Percentiles rank a stretch among this genome's conserved stretches.
phyloP scores from a whole-genome alignment of 2,329 filamentous ascomycete species.

The Paraconiothyrium sp. region DNA sequence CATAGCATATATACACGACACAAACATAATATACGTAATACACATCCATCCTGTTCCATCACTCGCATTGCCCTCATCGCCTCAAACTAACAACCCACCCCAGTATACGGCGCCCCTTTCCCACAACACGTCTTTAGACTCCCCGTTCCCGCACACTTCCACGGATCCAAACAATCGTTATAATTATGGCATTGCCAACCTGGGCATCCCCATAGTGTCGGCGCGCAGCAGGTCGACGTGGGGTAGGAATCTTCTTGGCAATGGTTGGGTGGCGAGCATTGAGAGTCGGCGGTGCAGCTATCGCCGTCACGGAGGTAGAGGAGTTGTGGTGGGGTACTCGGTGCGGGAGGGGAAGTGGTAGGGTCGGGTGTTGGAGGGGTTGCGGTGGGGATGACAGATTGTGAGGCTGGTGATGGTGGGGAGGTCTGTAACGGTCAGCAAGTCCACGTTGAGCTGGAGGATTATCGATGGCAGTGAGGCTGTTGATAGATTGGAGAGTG shows the following conservation, averaged over 20 bases:
- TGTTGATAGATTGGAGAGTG: no score
- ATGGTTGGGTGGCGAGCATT: not conserved
- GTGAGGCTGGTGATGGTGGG: not conserved
- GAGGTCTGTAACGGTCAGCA: not conserved
- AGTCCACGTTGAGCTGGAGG: no score
- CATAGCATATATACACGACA: conserved; percentile 1
- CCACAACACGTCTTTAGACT: not conserved
- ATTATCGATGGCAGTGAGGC: no score
- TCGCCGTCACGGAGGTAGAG: not conserved
- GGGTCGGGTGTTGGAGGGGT: not conserved
- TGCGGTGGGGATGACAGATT: not conserved
- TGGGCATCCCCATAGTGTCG: not conserved
- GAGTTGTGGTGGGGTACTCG: not conserved
- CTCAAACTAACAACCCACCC: not conserved
- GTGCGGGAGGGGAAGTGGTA: not conserved
- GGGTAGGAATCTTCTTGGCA: not conserved
- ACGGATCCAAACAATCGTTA: not conserved
- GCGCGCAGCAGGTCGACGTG: not conserved
- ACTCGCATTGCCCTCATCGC: not conserved
- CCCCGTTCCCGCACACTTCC: not conserved
- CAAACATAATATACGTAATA: not conserved
- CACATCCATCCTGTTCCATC: not conserved
- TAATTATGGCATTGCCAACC: not conserved
- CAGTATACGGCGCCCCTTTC: not conserved
- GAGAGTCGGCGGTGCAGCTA: not conserved